These are phyloP conservation scores for Diaporthe sp. DNA, from an alignment of 2,329 filamentous ascomycete species.

Conservation along the genomic window DNA sequence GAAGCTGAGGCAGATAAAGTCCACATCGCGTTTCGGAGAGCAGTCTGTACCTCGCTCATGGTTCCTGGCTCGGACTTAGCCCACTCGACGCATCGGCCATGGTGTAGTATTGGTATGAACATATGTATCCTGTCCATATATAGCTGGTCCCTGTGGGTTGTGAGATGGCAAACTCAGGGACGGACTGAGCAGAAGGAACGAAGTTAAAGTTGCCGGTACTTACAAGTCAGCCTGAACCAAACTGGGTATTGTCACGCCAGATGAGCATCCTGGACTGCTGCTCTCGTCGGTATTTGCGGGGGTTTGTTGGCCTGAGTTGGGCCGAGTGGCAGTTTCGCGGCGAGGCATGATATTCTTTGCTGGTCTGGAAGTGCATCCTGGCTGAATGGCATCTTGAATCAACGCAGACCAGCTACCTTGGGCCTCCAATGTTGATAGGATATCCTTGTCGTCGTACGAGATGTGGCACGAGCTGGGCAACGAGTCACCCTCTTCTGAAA, in stretches of 20 bases:
- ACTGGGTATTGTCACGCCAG: background rate
- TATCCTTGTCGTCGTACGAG: background rate
- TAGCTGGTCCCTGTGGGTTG: conserved; percentile 38
- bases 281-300: background rate
- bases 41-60: background rate
- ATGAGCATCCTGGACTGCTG: background rate
- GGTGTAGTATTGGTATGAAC: conserved; percentile 19
- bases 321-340: background rate
- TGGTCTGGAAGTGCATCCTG: background rate
- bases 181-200: background rate
- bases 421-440: background rate
- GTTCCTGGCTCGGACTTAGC: background rate
- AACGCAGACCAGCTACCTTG: background rate
- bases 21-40: conserved; percentile 46
- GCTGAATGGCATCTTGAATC: background rate
- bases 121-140: conserved; percentile 21
- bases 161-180: background rate
- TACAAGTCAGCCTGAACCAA: conserved; percentile 7
- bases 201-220: background rate
- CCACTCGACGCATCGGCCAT: background rate
- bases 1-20: conserved; percentile 43
- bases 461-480: background rate
- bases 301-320: background rate
- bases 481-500: background rate
- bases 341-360: background rate